phyloP scores from a whole-genome alignment of 768 basidiomycete species.

The Mycena rosella region DNA sequence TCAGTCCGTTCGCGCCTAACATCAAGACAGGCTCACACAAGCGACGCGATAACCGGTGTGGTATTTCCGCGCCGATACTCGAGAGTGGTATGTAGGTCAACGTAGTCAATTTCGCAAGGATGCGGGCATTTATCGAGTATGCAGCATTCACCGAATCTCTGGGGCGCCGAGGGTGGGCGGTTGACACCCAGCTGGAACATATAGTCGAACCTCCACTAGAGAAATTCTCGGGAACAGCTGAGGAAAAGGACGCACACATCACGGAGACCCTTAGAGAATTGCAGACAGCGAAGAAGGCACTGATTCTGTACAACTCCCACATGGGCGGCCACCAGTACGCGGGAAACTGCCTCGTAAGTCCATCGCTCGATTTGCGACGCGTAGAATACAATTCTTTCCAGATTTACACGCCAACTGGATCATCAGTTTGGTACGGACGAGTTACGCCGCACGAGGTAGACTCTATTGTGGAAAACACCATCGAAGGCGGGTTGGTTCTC shows the following conservation, averaged over 20 bases:
- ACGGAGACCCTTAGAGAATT: slow-evolving; percentile 65
- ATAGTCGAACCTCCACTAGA: slow-evolving; percentile 70
- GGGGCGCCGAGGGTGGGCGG: slow-evolving; percentile 78
- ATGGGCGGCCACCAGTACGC: slow-evolving; percentile 95
- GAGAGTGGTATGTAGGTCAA: slow-evolving; percentile 67
- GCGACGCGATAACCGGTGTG: slow-evolving; percentile 91
- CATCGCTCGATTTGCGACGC: too few species aligned
- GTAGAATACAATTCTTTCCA: too few species aligned
- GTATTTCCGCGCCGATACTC: slow-evolving; percentile 87
- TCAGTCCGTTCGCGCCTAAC: too few species aligned
- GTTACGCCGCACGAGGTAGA: slow-evolving; percentile 92
- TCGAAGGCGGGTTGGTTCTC: slow-evolving; percentile 79
- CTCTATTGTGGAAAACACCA: slow-evolving; percentile 87
- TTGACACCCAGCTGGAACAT: slow-evolving; percentile 78
- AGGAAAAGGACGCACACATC: slow-evolving; percentile 69
- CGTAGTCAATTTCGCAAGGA: too few species aligned
- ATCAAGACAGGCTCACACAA: slow-evolving; percentile 85
- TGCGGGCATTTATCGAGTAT: too few species aligned
- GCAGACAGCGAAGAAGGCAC: slow-evolving; percentile 72
- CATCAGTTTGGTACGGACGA: slow-evolving; percentile 94
- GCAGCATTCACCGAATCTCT: slow-evolving; percentile 77
- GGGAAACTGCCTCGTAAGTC: slow-evolving; percentile 64
- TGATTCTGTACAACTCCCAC: slow-evolving; percentile 91
- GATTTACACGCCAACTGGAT: slow-evolving; percentile 90
- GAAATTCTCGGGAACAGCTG: slow-evolving; percentile 62